These are phyloP conservation scores for Delitschia confertaspora DNA, from an alignment of 495 filamentous ascomycete genomes.

Conservation along the genomic window DNA sequence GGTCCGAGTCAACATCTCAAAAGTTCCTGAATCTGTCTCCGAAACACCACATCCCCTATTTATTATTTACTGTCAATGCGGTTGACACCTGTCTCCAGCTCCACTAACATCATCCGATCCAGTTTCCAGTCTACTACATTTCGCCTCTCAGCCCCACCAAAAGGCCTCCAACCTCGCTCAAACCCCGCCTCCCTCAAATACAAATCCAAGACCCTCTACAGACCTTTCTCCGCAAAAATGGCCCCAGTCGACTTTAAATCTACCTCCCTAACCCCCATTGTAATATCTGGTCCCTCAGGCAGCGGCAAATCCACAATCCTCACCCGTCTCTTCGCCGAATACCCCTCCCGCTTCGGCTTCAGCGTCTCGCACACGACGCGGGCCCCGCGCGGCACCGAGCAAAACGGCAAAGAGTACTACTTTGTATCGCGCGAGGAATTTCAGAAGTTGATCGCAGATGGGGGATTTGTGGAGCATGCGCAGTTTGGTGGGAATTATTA, in stretches of 20 bases:
- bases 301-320: conserved; percentile 85
- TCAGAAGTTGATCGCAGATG: conserved; percentile 53
- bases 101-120: too few relatives aligned
- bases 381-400: conserved; percentile 63
- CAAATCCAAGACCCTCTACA: conserved; percentile 1
- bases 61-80: too few relatives aligned
- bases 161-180: too few relatives aligned
- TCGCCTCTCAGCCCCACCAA: too few relatives aligned
- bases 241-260: conserved; percentile 12
- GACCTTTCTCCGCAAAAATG: conserved; percentile 8
- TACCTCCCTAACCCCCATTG: conserved; percentile 51
- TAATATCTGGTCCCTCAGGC: conserved; percentile 80
- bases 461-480: conserved; percentile 83
- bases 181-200: not conserved
- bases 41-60: too few relatives aligned
- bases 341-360: conserved; percentile 70
- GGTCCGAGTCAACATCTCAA: too few relatives aligned
- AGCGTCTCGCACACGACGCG: conserved; percentile 73
- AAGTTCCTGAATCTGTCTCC: too few relatives aligned
- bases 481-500: conserved; percentile 83
- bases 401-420: conserved; percentile 72
- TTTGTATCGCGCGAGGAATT: conserved; percentile 66
- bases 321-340: conserved; percentile 56
- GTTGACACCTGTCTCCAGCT: not conserved
- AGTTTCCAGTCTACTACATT: too few relatives aligned